Evolutionary conservation across 345 rosid genomes (phyloP).

Genomic region (Nasturtium officinale): DNA sequence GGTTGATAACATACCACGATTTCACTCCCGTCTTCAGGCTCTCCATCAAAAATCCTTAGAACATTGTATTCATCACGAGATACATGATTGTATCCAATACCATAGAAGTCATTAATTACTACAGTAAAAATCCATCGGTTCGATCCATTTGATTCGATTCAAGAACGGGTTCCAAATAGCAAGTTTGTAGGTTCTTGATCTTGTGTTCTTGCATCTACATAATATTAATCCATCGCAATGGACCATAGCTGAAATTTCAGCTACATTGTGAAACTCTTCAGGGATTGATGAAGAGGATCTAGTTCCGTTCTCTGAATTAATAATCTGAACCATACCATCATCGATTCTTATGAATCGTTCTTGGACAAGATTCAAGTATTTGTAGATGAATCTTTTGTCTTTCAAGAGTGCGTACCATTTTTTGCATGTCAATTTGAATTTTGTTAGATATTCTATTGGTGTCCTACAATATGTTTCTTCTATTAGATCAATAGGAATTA

Average conservation of each 20-base stretch:
- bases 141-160: slow-evolving; percentile 31
- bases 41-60: slow-evolving; percentile 33
- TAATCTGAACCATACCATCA: slow-evolving; percentile 17
- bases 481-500: slow-evolving; percentile 36
- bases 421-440: slow-evolving; percentile 32
- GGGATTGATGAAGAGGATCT: slow-evolving; percentile 34
- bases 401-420: slow-evolving; percentile 33
- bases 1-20: slow-evolving; percentile 4
- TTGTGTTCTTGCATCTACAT: slow-evolving; percentile 24
- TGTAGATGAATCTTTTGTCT: slow-evolving; percentile 39
- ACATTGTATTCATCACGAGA: slow-evolving; percentile 32
- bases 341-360: slow-evolving; percentile 39
- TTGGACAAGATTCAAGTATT: slow-evolving; percentile 32
- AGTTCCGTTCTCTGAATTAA: slow-evolving; percentile 21
- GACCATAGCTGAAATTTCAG: slow-evolving; percentile 20
- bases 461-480: slow-evolving; percentile 28
- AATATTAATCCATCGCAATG: slow-evolving; percentile 38
- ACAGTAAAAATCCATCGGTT: slow-evolving; percentile 24
- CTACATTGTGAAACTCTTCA: background rate
- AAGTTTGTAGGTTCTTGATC: slow-evolving; percentile 31
- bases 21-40: slow-evolving; percentile 4
- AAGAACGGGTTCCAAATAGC: slow-evolving; percentile 39
- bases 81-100: slow-evolving; percentile 34
- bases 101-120: slow-evolving; percentile 29
- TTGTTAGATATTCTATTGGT: slow-evolving; percentile 33